These are phyloP conservation scores for Gossypium anomalum DNA, from an alignment of 345 rosid species.

Conservation along the genomic window DNA sequence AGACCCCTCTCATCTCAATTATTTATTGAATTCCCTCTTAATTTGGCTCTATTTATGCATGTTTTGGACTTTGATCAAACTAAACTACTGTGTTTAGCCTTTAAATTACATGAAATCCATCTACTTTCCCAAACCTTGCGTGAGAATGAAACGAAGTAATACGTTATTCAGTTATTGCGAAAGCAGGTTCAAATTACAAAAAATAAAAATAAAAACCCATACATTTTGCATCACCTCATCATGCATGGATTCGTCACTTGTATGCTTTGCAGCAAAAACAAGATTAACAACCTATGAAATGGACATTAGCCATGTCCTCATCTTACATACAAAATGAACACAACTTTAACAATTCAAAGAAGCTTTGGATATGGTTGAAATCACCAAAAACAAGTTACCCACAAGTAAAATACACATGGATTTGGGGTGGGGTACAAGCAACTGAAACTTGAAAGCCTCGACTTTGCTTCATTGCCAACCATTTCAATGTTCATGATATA, in stretches of 20 bases:
- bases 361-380: conserved; percentile 15
- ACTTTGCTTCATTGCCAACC: conserved; percentile 15
- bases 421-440: conserved; percentile 20
- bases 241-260: not conserved
- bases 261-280: conserved; percentile 18
- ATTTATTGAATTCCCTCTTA: conserved; percentile 7
- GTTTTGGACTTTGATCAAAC: too few relatives aligned
- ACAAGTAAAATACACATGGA: conserved; percentile 22
- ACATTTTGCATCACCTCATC: not conserved
- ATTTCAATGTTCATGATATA: not conserved
- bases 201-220: too few relatives aligned
- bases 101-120: too few relatives aligned
- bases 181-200: too few relatives aligned
- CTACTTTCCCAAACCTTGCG: too few relatives aligned
- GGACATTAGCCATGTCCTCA: conserved; percentile 35
- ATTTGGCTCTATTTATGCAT: not conserved
- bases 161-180: not conserved
- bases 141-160: not conserved
- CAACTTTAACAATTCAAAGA: conserved; percentile 22
- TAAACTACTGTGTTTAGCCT: too few relatives aligned
- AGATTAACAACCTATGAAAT: conserved; percentile 17
- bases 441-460: conserved; percentile 24
- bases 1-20: not conserved
- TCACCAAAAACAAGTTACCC: conserved; percentile 11
- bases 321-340: conserved; percentile 18